phyloP scores from a whole-genome alignment of 2,329 filamentous ascomycete species.

The Helotiales sp. region DNA sequence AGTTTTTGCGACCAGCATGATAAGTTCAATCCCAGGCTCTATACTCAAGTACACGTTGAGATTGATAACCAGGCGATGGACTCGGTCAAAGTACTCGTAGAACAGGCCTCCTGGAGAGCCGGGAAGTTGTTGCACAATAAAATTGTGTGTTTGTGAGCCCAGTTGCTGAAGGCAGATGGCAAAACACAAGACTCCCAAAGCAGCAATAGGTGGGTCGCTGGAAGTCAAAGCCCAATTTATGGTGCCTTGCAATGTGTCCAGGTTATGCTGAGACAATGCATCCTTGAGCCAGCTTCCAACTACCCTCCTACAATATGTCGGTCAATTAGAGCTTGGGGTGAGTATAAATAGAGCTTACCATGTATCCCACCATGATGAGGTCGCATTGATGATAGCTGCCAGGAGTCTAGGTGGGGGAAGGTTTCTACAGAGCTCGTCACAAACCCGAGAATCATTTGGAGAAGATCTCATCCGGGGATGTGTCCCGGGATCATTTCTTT shows the following conservation, averaged over 20 bases:
- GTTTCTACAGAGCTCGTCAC: slow-evolving; percentile 17
- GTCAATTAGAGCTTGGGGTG: background rate
- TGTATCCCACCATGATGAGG: slow-evolving; percentile 26
- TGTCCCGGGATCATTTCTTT: background rate
- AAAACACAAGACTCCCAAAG: slow-evolving; percentile 20
- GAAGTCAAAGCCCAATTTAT: slow-evolving; percentile 16
- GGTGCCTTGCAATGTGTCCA: slow-evolving; percentile 19
- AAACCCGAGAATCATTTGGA: slow-evolving; percentile 8
- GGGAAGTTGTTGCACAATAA: slow-evolving; percentile 24
- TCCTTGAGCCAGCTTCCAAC: slow-evolving; percentile 19
- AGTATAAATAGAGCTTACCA: slow-evolving; percentile 10
- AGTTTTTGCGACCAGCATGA: slow-evolving; percentile 55
- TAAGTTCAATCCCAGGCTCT: slow-evolving; percentile 57
- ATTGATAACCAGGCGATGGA: slow-evolving; percentile 24
- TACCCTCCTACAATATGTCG: slow-evolving; percentile 16
- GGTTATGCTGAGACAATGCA: slow-evolving; percentile 1
- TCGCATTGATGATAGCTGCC: slow-evolving; percentile 17
- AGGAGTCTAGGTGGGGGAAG: slow-evolving; percentile 9
- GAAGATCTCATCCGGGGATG: background rate
- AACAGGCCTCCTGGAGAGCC: slow-evolving; percentile 23
- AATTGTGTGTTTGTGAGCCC: slow-evolving; percentile 14
- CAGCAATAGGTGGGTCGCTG: slow-evolving; percentile 19
- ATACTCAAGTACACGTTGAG: slow-evolving; percentile 42
- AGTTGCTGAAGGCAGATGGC: slow-evolving; percentile 26
- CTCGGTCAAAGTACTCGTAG: slow-evolving; percentile 25